These are phyloP conservation scores for Yamadazyma spencermartinsiae DNA, from an alignment of 1,139 yeast genomes.

Conservation along the genomic window DNA sequence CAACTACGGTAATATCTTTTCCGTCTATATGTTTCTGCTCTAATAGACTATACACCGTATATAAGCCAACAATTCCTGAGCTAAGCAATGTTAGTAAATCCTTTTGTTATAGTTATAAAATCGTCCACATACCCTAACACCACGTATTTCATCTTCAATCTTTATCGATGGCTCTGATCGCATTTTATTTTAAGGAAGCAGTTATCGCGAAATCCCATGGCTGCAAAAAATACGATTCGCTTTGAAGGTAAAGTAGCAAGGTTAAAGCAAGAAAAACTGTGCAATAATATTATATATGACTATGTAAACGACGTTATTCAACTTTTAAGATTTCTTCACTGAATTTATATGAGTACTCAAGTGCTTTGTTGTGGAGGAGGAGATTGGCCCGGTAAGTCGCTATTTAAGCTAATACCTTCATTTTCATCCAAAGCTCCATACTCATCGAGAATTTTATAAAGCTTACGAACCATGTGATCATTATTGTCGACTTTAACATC, in stretches of 20 bases:
- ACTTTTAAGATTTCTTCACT: neutral
- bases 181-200: neutral
- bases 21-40: conserved; percentile 43
- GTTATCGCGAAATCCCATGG: neutral
- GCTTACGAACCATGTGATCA: conserved; percentile 50
- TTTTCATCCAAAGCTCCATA: conserved; percentile 23
- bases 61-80: conserved; percentile 72
- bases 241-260: too few relatives aligned
- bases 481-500: conserved; percentile 62
- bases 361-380: neutral
- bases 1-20: conserved; percentile 54
- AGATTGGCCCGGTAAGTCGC: conserved; percentile 9
- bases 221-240: neutral
- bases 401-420: conserved; percentile 18
- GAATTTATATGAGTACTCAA: neutral
- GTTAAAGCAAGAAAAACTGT: too few relatives aligned
- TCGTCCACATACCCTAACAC: conserved; percentile 32
- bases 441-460: conserved; percentile 43
- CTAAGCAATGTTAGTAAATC: conserved; percentile 24
- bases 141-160: conserved; percentile 20
- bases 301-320: neutral
- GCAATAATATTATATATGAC: too few relatives aligned
- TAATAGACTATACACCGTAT: conserved; percentile 57
- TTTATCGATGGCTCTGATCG: neutral
- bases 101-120: too few relatives aligned